Evolutionary conservation across 352 stramenopile species (phyloP), one percentile per base, ranked within the genome.

Genomic region (Globisporangium recalcitrans): DNA sequence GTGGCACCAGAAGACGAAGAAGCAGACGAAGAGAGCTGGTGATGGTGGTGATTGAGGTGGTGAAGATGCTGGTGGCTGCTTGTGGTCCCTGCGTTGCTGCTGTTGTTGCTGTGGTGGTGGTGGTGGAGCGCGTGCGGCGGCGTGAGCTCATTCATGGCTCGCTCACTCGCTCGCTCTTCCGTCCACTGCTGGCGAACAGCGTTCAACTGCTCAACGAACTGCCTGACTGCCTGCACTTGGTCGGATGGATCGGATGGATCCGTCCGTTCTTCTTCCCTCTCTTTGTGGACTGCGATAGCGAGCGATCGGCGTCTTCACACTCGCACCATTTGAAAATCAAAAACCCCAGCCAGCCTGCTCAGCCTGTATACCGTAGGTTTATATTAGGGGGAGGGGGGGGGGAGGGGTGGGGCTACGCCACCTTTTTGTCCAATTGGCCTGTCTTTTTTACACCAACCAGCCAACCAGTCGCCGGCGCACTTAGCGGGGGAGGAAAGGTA

Each of bases 301-400:
- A 26, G 19, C 11, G 29, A 27, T 31, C 19, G 34, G 52, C 52
- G 52, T 60, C 54, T 49, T 49, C 54, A 60, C 54, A 52, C 54
- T 36, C 36, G 38, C 60, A n/a, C 59, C 72, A 80, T 77, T 74
- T 73, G 72, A 73, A 70, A 69, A 69, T 57, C 64, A 69, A 64
- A 63, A 56, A 61, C 54, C 31, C 32, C 34, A 5, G 34, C n/a
- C n/a, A 40, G 34, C 34, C 34, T n/a, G n/a, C n/a, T n/a, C n/a
- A n/a, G n/a, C 34, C 22, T 38, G 9, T n/a, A 53, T 54, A 54
- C 44, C 47, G 29, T 47, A 42, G 32, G 21, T 38, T 32, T 34
- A 44, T 44, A 44, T 44, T 44, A 60, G 53, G 53, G 36, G 54
- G 54, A 40, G 11, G 52, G 31, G 10, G 31, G 29, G 19, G 26